Evolutionary conservation across 768 basidiomycete species (phyloP).

Genomic region (Lactarius hatsudake): DNA sequence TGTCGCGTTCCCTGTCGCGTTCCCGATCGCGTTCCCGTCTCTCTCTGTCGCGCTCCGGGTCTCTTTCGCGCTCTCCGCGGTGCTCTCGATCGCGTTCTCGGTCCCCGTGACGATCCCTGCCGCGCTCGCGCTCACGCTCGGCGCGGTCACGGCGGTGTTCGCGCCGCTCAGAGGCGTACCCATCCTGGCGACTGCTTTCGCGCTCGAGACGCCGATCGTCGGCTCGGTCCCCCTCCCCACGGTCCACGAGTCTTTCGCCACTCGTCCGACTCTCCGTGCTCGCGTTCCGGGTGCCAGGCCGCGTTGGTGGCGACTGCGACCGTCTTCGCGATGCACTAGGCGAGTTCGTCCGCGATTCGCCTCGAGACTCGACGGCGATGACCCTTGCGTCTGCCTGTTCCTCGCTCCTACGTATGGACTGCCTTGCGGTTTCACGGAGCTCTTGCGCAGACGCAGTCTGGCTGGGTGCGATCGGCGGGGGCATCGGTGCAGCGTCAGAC

Average conservation of each 20-base stretch:
- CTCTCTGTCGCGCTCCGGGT: constrained; percentile 32
- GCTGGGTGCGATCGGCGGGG: constrained; percentile 74
- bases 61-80: constrained; percentile 31
- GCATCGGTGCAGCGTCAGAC: constrained; percentile 55
- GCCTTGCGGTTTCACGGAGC: constrained; percentile 75
- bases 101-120: constrained; percentile 31
- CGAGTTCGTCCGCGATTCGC: constrained; percentile 50
- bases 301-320: constrained; percentile 62
- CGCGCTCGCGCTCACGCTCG: constrained; percentile 36
- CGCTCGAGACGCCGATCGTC: constrained; percentile 57
- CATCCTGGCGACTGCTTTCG: constrained; percentile 45
- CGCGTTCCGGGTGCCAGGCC: constrained; percentile 64
- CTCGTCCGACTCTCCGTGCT: constrained; percentile 74
- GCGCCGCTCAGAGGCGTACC: constrained; percentile 33
- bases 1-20: constrained; percentile 31
- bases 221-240: constrained; percentile 43
- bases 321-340: constrained; percentile 56
- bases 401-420: constrained; percentile 42
- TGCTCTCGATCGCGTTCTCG: constrained; percentile 32
- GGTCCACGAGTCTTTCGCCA: constrained; percentile 58
- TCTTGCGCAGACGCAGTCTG: constrained; percentile 78
- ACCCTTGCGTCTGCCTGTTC: constrained; percentile 37
- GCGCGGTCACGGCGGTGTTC: constrained; percentile 41
- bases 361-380: constrained; percentile 24
- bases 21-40: constrained; percentile 31